Evolutionary conservation across 1,139 yeast species (phyloP), one percentile per base, ranked within the genome.

Genomic region (Nakaseomyces bracarensis): DNA sequence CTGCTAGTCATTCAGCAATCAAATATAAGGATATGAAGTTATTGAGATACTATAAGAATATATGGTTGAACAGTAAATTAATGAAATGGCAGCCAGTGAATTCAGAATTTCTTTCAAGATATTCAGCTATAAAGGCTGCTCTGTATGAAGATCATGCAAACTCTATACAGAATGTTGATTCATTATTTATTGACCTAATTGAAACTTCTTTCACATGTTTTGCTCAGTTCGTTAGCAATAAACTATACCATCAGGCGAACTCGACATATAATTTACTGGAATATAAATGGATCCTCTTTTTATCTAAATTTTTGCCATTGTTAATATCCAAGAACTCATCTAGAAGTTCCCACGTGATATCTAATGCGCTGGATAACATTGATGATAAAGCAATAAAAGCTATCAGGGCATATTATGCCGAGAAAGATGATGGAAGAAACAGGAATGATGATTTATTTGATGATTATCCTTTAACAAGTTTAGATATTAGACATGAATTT

Each of bases 401-500:
- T 2, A 54, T 60, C 15, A 56, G 54, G 36, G 49, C 60, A 3
- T 60, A 58, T 40, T 56, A 56, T 39, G 49, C 63, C 2, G 62
- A 58, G 25, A 58, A 56, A 39, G 60, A 57, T 34, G 61, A 60
- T 35, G 37, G 46, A 19, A 55, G 52, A 37, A 51, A 46, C 19
- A 47, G 60, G 26, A 56, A 54, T 36, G 61, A 57, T 39, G 71
- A 66, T 35, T 51, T 68, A 27, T 61, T 61, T 42, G 59, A 62
- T 43, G 74, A 69, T 49, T 71, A 70, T 47, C 73, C 76, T 1
- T 60, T 74, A 2, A 67, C 73, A 2, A 64, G 68, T 26, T 56
- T 65, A 19, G 80, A 75, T 51, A 65, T 78, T 3, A 69, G 82
- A 39, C 79, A 75, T 47, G 74, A 70, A 15, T 77, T 82, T 44